phyloP scores from a whole-genome alignment of 768 basidiomycete species.

The Sarcomyxa edulis region DNA sequence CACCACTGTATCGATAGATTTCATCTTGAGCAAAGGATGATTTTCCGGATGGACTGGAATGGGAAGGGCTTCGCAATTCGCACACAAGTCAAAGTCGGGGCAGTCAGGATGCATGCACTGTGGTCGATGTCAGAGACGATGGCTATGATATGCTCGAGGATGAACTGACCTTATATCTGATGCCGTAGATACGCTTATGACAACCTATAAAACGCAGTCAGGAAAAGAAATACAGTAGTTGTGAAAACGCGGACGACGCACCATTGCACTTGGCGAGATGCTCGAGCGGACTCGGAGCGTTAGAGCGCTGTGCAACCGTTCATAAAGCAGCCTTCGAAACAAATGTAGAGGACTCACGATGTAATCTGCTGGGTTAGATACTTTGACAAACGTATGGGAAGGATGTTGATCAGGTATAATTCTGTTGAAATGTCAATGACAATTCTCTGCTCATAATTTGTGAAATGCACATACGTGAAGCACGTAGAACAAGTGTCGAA shows the following conservation, averaged over 20 bases:
- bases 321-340: neutral
- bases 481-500: constrained; percentile 74
- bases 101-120: constrained; percentile 80
- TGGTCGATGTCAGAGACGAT: neutral
- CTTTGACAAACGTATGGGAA: constrained; percentile 63
- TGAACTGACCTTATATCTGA: constrained; percentile 63
- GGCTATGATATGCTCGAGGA: neutral
- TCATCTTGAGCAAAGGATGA: constrained; percentile 78
- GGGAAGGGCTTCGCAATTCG: constrained; percentile 72
- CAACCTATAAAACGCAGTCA: constrained; percentile 32
- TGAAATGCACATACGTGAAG: constrained; percentile 39
- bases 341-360: constrained; percentile 37
- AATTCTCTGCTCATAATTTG: no score
- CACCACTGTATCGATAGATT: constrained; percentile 39
- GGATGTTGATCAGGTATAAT: constrained; percentile 76
- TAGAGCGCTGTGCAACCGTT: constrained; percentile 17
- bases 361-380: constrained; percentile 48
- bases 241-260: constrained; percentile 12
- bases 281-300: constrained; percentile 9
- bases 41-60: constrained; percentile 66
- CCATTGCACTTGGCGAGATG: constrained; percentile 64
- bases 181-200: constrained; percentile 45
- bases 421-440: constrained; percentile 21
- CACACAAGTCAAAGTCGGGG: constrained; percentile 79
- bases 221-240: neutral